These are phyloP conservation scores for Graphilbum ipis-grandicollis DNA, from an alignment of 2,329 filamentous ascomycete species.

Conservation along the genomic window DNA sequence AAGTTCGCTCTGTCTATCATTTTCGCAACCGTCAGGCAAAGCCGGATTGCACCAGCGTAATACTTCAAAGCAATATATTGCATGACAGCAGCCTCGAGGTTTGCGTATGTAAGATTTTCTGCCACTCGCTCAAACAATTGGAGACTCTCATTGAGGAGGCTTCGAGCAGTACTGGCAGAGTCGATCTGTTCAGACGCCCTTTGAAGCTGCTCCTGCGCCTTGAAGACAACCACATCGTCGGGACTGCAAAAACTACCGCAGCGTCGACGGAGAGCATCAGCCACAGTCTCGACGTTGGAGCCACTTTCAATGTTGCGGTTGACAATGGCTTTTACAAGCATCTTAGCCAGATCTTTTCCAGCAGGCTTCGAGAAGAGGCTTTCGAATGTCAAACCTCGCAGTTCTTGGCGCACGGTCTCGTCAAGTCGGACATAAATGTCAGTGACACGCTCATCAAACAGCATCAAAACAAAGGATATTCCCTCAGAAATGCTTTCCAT, in stretches of 20 bases:
- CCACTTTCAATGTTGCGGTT: slow-evolving; percentile 95
- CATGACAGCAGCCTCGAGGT: slow-evolving; percentile 58
- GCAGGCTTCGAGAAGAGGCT: slow-evolving; percentile 62
- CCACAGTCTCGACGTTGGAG: slow-evolving; percentile 92
- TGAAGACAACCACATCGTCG: slow-evolving; percentile 96
- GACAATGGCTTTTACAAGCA: slow-evolving; percentile 92
- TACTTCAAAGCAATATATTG: slow-evolving; percentile 75
- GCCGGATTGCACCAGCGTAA: slow-evolving; percentile 81
- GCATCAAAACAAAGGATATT: slow-evolving; percentile 85
- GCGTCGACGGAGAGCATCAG: slow-evolving; percentile 76
- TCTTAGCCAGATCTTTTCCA: slow-evolving; percentile 80
- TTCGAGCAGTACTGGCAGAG: slow-evolving; percentile 60
- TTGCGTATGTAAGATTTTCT: slow-evolving; percentile 60
- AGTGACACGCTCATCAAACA: slow-evolving; percentile 84
- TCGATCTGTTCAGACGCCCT: slow-evolving; percentile 62
- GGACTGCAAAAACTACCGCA: slow-evolving; percentile 96
- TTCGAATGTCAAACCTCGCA: slow-evolving; percentile 71
- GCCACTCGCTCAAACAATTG: slow-evolving; percentile 81
- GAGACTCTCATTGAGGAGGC: slow-evolving; percentile 74
- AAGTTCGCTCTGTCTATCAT: slow-evolving; percentile 77
- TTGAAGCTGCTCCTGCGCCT: slow-evolving; percentile 88
- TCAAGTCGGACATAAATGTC: slow-evolving; percentile 72
- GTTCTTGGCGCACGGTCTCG: slow-evolving; percentile 47
- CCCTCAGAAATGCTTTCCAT: slow-evolving; percentile 88
- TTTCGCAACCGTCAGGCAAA: slow-evolving; percentile 67